These are phyloP conservation scores for Paramecium sexaurelia DNA, from an alignment of 73 alveolate species.

Conservation along the genomic window DNA sequence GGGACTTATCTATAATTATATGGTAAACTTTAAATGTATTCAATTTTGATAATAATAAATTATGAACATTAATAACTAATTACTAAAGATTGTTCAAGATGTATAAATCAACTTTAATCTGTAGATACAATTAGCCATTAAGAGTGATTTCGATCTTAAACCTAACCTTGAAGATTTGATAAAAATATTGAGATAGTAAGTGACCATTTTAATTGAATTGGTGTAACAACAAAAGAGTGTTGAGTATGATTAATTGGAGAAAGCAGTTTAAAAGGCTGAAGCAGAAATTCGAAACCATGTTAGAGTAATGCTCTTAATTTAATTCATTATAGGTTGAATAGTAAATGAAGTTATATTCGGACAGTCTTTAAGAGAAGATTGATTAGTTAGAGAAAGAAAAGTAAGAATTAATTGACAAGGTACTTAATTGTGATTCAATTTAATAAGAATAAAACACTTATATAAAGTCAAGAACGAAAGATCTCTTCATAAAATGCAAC, in stretches of 20 bases:
- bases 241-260: slow-evolving; percentile 24
- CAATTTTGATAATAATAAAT: neutral
- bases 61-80: neutral
- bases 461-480: neutral
- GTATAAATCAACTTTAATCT: neutral
- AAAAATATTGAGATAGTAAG: neutral
- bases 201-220: neutral
- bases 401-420: neutral
- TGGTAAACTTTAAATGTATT: neutral
- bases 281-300: slow-evolving; percentile 29
- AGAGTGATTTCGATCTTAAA: neutral
- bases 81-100: neutral
- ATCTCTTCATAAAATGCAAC: neutral
- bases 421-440: neutral
- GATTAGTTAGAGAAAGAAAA: slow-evolving; percentile 19
- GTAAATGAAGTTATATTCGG: neutral
- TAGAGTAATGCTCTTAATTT: neutral
- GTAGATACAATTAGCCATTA: neutral
- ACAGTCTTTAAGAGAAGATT: neutral
- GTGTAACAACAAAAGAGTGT: slow-evolving; percentile 5
- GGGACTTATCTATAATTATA: neutral
- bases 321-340: neutral
- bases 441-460: neutral
- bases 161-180: neutral
- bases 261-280: slow-evolving; percentile 14